Evolutionary conservation across 2,329 filamentous ascomycete species (phyloP).

Genomic region (Ascochyta clinopodiicola): DNA sequence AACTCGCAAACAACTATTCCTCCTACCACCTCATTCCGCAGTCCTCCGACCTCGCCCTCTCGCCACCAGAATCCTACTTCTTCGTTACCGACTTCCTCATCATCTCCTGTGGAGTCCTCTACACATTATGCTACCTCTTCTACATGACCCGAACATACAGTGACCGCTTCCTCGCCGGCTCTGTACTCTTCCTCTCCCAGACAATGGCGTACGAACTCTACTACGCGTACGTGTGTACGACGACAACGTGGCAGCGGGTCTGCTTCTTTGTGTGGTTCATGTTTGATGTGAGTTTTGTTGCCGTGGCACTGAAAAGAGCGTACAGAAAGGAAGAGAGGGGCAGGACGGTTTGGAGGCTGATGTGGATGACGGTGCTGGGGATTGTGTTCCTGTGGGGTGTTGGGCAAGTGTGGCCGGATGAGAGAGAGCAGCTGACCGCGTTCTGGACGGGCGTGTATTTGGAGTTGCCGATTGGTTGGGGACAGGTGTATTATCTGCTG

Average conservation of each 20-base stretch:
- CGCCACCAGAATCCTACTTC: constrained; percentile 50
- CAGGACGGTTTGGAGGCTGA: constrained; percentile 30
- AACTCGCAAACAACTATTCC: constrained; percentile 40
- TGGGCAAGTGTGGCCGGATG: constrained; percentile 44
- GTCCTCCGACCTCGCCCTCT: constrained; percentile 54
- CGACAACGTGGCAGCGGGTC: constrained; percentile 40
- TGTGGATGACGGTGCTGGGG: constrained; percentile 36
- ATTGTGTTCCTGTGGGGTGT: constrained; percentile 38
- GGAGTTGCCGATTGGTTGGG: constrained; percentile 50
- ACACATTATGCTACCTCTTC: constrained; percentile 52
- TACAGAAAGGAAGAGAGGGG: constrained; percentile 32
- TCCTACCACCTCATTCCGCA: constrained; percentile 60
- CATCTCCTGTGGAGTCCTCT: constrained; percentile 49
- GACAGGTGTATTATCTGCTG: constrained; percentile 39
- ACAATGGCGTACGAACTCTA: constrained; percentile 52
- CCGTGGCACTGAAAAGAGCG: constrained; percentile 40
- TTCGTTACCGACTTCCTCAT: constrained; percentile 52
- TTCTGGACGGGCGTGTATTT: constrained; percentile 50
- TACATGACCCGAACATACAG: constrained; percentile 48
- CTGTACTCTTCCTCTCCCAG: constrained; percentile 36
- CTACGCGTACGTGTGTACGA: constrained; percentile 48
- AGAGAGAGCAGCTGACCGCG: constrained; percentile 50
- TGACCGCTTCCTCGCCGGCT: constrained; percentile 46
- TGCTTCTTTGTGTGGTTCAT: constrained; percentile 50
- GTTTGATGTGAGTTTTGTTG: constrained; percentile 46